phyloP scores from a whole-genome alignment of 2,329 filamentous ascomycete genomes.

The Leptographium radiaticola region DNA sequence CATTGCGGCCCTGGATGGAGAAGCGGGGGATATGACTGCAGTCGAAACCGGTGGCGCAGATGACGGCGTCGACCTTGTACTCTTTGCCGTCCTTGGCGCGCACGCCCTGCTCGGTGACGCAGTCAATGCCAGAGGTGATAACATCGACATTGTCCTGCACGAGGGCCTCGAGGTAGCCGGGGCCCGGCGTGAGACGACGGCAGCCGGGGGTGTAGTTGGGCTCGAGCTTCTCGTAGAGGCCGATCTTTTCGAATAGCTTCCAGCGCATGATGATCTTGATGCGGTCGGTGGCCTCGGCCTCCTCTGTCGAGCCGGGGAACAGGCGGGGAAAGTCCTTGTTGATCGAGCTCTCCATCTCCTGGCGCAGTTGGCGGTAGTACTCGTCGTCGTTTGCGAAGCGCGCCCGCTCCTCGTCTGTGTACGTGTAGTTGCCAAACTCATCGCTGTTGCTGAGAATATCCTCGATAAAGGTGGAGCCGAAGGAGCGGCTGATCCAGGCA shows the following conservation, averaged over 20 bases:
- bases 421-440: conserved; percentile 26
- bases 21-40: conserved; percentile 37
- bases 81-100: conserved; percentile 30
- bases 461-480: conserved; percentile 23
- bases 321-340: conserved; percentile 14
- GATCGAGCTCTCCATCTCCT: conserved; percentile 3
- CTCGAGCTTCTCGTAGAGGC: conserved; percentile 34
- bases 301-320: conserved; percentile 24
- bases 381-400: background rate
- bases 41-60: conserved; percentile 44
- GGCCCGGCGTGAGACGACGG: conserved; percentile 33
- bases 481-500: conserved; percentile 25
- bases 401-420: conserved; percentile 8
- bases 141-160: conserved; percentile 29
- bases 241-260: conserved; percentile 30
- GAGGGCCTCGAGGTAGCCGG: conserved; percentile 9
- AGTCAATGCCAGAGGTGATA: conserved; percentile 28
- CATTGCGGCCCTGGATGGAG: conserved; percentile 32
- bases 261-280: conserved; percentile 31
- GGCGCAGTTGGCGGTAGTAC: background rate
- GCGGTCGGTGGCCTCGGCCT: conserved; percentile 26
- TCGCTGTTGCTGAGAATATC: conserved; percentile 26
- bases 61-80: conserved; percentile 37
- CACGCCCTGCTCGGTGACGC: conserved; percentile 31
- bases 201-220: conserved; percentile 33